A percentile compares a stretch with the other conserved stretches of the same genome.
Conservation (phyloP, 2,329 filamentous ascomycete species). For the Hypoxylon sp. region DNA sequence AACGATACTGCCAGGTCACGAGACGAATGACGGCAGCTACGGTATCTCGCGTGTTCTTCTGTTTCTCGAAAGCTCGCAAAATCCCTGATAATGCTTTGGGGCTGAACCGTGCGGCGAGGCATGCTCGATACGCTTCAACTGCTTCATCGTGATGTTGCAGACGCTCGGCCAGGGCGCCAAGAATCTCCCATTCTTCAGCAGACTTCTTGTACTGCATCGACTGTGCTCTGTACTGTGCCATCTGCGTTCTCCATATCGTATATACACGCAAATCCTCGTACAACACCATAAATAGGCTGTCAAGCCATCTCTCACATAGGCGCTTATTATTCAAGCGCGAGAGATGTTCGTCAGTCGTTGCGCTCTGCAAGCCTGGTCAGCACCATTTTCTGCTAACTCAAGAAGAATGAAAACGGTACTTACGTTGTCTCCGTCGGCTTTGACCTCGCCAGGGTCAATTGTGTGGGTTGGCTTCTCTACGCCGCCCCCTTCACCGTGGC, state of each 20-base stretch:
- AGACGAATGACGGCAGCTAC: conserved; percentile 89
- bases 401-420: conserved; percentile 16
- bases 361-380: conserved; percentile 62
- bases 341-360: conserved; percentile 79
- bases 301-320: conserved; percentile 96
- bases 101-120: conserved; percentile 89
- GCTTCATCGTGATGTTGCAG: conserved; percentile 94
- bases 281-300: conserved; percentile 98
- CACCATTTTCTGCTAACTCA: background rate
- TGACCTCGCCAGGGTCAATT: conserved; percentile 82
- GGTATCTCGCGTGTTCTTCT: conserved; percentile 83
- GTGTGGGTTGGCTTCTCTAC: conserved; percentile 87
- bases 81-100: conserved; percentile 93
- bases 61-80: conserved; percentile 82
- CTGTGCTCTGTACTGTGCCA: conserved; percentile 94
- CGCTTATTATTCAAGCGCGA: conserved; percentile 97
- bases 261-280: conserved; percentile 98
- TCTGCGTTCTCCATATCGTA: conserved; percentile 99
- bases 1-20: conserved; percentile 98
- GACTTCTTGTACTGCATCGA: conserved; percentile 97
- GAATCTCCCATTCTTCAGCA: conserved; percentile 97
- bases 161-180: conserved; percentile 91
- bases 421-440: conserved; percentile 69
- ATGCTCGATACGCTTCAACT: conserved; percentile 92
- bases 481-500: conserved; percentile 55